Base-by-base conservation (phyloP, 495 filamentous ascomycete genomes). In the Penicillium fimorum region DNA sequence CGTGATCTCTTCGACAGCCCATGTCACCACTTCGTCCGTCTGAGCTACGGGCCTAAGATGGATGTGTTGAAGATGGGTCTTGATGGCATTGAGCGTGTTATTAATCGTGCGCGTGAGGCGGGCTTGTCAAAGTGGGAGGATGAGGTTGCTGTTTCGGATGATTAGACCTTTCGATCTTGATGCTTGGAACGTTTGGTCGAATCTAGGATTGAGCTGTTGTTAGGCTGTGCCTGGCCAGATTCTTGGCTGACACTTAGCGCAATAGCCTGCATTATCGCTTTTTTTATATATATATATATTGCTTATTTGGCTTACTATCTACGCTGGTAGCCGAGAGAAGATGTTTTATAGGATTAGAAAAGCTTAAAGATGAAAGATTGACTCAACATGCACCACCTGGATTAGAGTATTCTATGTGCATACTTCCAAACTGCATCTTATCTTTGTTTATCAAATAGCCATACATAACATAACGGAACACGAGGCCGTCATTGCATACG, bases 1-100 rank as follows among this genome's bases (percentile, higher is more conserved):
- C 78, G 93, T 57, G 93, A 97, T 72, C 73, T 97, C 46, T 97
- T 97, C 63, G 93, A 97, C 70, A 90, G 85, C 45, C 93, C 93
- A 47, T 97, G 93, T 72, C 93, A 97, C 72, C 93, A 92, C 74
- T 97, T 93, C 71, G 90, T 97, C 43, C 84, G 93, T 43, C 77
- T 96, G 63, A 92, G 87, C 46, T 97, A 97, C 66, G 93, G 93
- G 0, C 93, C 93, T 5, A 86, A 82, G 69, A 91, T 94, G 87
- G 91, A 94, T n/a, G 82, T 82, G 18, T 72, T 97, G 42, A 84
- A 85, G 78, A 87, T 80, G 76, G 93, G 93, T 42, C 79, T 95
- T 55, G 89, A 96, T 70, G 90, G 88, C 38, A 96, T 97, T 63
- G 90, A 96, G 81, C 76, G 88, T 40, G 88, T 96, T 5, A 68